Evolutionary conservation across 805 yeast genomes (phyloP).

Genomic region (Pichia phayaonensis): DNA sequence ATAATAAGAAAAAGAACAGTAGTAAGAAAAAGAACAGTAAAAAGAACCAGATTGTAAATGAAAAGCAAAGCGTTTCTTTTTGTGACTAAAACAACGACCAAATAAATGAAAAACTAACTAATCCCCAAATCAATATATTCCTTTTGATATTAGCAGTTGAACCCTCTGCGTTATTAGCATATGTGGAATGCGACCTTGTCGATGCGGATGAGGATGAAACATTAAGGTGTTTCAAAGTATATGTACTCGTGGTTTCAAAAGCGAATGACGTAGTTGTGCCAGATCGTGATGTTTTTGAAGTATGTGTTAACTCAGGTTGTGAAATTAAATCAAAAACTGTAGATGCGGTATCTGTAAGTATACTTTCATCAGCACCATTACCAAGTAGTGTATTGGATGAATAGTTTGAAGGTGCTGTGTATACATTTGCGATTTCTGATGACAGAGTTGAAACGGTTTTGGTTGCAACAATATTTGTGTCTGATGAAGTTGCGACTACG

Average conservation of each 20-base stretch:
- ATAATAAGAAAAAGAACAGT: background rate
- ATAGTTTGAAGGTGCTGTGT: background rate
- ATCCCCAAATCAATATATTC: background rate
- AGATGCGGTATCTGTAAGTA: background rate
- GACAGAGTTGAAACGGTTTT: background rate
- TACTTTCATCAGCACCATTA: background rate
- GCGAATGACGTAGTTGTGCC: background rate
- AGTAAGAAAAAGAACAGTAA: background rate
- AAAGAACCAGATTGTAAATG: background rate
- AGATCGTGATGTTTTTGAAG: background rate
- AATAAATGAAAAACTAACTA: background rate
- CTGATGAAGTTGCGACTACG: background rate
- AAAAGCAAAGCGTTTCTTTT: background rate
- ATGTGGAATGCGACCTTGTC: background rate
- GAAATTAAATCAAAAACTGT: background rate
- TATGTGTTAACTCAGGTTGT: background rate
- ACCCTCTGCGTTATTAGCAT: background rate
- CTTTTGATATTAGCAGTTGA: background rate
- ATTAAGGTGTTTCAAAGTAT: background rate
- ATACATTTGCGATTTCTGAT: background rate
- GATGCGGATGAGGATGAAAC: background rate
- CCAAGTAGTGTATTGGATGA: background rate
- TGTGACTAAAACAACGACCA: background rate
- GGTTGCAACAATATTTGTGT: background rate
- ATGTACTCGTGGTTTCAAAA: background rate